Conservation (phyloP, 2,329 filamentous ascomycete species). For the Emmonsia crescens region DNA sequence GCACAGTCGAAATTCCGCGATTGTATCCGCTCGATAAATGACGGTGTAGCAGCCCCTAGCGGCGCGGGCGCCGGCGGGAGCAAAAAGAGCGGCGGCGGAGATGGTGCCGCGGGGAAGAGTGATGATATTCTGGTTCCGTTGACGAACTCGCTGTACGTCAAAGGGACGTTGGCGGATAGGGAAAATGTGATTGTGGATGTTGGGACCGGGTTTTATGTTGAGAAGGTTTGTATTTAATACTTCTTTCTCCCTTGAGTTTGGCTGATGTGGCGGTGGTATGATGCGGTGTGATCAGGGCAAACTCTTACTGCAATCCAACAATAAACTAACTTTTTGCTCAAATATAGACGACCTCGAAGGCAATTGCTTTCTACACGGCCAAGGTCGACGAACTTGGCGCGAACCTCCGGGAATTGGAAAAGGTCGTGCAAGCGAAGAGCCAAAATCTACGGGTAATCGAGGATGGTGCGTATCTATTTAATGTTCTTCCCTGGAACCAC, state of each 20-base stretch:
- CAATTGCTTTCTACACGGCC: conserved; percentile 54
- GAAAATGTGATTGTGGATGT: conserved; percentile 81
- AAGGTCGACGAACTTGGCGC: conserved; percentile 56
- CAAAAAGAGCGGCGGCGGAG: conserved; percentile 21
- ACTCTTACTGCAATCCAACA: not conserved
- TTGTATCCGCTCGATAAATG: conserved; percentile 66
- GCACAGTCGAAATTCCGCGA: conserved; percentile 89
- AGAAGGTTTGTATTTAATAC: conserved; percentile 53
- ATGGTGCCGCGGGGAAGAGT: conserved; percentile 20
- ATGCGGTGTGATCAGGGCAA: not conserved
- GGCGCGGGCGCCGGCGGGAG: conserved; percentile 8
- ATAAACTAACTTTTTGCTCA: not conserved
- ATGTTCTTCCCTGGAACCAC: not conserved
- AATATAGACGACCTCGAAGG: conserved; percentile 44
- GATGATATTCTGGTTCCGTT: conserved; percentile 71
- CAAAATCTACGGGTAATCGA: conserved; percentile 78
- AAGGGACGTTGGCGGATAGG: conserved; percentile 63
- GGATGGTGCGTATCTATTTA: conserved; percentile 51
- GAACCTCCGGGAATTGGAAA: conserved; percentile 58
- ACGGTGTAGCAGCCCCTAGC: conserved; percentile 35
- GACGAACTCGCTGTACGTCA: conserved; percentile 89
- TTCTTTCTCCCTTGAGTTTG: not conserved
- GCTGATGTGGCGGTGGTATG: not conserved
- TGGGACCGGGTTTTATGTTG: conserved; percentile 87
- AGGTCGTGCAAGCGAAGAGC: conserved; percentile 63